A percentile compares a stretch with the other conserved stretches of the same genome.
Conservation (phyloP, 176 grass and related monocot genomes). For the Tillandsia fasciculata region DNA sequence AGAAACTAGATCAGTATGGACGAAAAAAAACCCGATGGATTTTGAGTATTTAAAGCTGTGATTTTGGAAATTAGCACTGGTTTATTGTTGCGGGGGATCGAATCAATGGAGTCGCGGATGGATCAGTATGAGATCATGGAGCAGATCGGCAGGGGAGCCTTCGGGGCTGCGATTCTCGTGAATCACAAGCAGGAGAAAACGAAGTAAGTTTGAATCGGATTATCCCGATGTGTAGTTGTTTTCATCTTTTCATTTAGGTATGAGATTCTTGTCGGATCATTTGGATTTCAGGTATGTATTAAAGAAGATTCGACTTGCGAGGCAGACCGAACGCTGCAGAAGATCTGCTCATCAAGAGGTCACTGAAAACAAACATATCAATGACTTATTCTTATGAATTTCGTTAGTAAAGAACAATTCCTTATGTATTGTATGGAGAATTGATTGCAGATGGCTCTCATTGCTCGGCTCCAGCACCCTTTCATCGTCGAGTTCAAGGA, state of each 20-base stretch:
- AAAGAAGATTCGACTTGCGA: conserved; percentile 91
- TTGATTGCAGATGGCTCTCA: conserved; percentile 84
- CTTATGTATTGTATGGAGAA: conserved; percentile 15
- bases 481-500: conserved; percentile 97
- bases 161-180: conserved; percentile 97
- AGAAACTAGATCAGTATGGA: background rate
- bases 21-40: background rate
- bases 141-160: conserved; percentile 92
- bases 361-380: conserved; percentile 1
- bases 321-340: conserved; percentile 88
- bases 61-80: background rate
- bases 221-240: background rate
- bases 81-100: conserved; percentile 11
- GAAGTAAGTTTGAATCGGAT: conserved; percentile 41
- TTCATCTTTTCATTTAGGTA: background rate
- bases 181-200: conserved; percentile 96
- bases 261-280: conserved; percentile 1
- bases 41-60: conserved; percentile 4
- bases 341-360: conserved; percentile 98
- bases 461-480: conserved; percentile 88
- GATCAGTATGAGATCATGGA: conserved; percentile 97
- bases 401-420: background rate
- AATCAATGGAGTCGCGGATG: conserved; percentile 85
- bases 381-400: background rate
- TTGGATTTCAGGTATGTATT: conserved; percentile 64